These are phyloP conservation scores for Lagenaria siceraria DNA, from an alignment of 306 rosid species.

Conservation along the genomic window DNA sequence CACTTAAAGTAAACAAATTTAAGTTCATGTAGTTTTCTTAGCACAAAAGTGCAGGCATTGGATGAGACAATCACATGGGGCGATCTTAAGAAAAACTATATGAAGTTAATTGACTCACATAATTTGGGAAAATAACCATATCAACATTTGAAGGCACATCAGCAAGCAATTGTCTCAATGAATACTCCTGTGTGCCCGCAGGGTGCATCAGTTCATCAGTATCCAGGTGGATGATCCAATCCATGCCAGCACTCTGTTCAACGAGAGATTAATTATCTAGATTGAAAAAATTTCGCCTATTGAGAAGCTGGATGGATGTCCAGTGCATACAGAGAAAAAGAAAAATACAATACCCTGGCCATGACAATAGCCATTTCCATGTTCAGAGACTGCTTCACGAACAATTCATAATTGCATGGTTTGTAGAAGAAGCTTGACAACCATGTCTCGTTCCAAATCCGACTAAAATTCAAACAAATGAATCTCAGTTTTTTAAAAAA, in stretches of 20 bases:
- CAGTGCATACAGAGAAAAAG: background rate
- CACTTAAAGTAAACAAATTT: background rate
- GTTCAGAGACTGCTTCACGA: conserved; percentile 91
- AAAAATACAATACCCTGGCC: conserved; percentile 71
- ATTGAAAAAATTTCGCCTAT: background rate
- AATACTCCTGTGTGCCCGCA: conserved; percentile 60
- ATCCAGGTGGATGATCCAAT: conserved; percentile 95
- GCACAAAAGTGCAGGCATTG: background rate
- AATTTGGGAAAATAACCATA: conserved; percentile 88
- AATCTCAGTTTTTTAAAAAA: background rate
- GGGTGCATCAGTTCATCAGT: conserved; percentile 84
- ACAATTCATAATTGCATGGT: conserved; percentile 93
- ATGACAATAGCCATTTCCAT: conserved; percentile 98
- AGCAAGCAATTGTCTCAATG: conserved; percentile 69
- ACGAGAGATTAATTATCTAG: background rate
- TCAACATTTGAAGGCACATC: conserved; percentile 83
- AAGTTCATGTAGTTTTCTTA: background rate
- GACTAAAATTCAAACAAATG: conserved; percentile 34
- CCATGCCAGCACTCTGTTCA: conserved; percentile 73
- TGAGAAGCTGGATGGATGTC: background rate
- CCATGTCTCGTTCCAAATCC: conserved; percentile 99
- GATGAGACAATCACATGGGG: background rate
- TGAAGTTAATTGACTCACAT: conserved; percentile 40
- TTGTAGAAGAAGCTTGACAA: conserved; percentile 91
- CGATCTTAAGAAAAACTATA: background rate